phyloP scores from a whole-genome alignment of 768 basidiomycete species.

The Phylloporus sp. region DNA sequence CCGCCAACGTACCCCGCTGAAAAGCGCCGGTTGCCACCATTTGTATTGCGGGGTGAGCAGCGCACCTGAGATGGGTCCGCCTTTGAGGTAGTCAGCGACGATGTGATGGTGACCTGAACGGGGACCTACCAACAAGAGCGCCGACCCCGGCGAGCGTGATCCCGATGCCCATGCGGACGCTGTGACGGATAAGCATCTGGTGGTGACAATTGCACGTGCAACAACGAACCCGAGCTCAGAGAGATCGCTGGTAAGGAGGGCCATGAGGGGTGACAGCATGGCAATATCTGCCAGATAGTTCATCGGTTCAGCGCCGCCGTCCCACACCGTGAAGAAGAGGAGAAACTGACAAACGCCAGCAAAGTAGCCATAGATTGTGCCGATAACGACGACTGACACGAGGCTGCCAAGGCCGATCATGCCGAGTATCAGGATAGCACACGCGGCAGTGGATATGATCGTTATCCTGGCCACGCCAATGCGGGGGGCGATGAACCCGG shows the following conservation, averaged over 20 bases:
- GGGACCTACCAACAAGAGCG: slow-evolving; percentile 19
- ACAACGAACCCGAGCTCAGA: slow-evolving; percentile 48
- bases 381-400: slow-evolving; percentile 37
- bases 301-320: neutral
- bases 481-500: slow-evolving; percentile 39
- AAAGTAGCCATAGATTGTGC: slow-evolving; percentile 46
- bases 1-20: slow-evolving; percentile 37
- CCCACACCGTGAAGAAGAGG: neutral
- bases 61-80: slow-evolving; percentile 55
- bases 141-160: slow-evolving; percentile 11
- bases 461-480: slow-evolving; percentile 44
- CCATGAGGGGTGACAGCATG: slow-evolving; percentile 40
- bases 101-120: neutral
- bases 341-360: slow-evolving; percentile 36
- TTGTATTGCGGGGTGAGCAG: slow-evolving; percentile 48
- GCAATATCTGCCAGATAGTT: slow-evolving; percentile 31
- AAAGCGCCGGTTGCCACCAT: slow-evolving; percentile 56
- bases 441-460: slow-evolving; percentile 30
- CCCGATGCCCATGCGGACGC: slow-evolving; percentile 27
- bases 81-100: slow-evolving; percentile 20
- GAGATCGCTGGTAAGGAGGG: slow-evolving; percentile 40
- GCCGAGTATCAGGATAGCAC: slow-evolving; percentile 39
- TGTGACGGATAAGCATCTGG: neutral
- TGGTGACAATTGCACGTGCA: neutral
- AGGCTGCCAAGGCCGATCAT: slow-evolving; percentile 38